Conservation (phyloP, 2,329 filamentous ascomycete genomes). For the Apiospora pterosperma region DNA sequence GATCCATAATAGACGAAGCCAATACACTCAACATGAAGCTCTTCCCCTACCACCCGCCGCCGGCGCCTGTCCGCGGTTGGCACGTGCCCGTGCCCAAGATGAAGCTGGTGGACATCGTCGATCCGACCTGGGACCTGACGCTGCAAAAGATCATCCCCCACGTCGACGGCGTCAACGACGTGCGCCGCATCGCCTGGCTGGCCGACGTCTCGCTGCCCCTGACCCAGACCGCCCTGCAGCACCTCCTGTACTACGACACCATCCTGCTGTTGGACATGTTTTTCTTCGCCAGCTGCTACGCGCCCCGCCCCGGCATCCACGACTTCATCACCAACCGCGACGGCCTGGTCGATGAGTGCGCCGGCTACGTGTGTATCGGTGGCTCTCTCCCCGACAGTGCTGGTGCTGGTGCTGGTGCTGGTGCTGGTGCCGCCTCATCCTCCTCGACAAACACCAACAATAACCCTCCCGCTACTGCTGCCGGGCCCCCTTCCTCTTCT, state of each 20-base stretch:
- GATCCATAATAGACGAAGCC: slow-evolving; percentile 63
- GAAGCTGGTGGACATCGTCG: slow-evolving; percentile 60
- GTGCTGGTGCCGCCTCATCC: background rate
- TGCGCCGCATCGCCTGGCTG: slow-evolving; percentile 79
- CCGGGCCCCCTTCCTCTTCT: background rate
- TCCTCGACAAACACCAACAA: background rate
- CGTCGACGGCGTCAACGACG: slow-evolving; percentile 88
- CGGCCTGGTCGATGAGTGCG: slow-evolving; percentile 81
- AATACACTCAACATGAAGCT: slow-evolving; percentile 97
- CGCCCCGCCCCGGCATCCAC: slow-evolving; percentile 72
- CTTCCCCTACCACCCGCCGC: slow-evolving; percentile 77
- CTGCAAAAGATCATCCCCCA: slow-evolving; percentile 76
- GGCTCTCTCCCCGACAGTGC: slow-evolving; percentile 11
- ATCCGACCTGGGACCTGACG: slow-evolving; percentile 72
- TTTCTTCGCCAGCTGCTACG: slow-evolving; percentile 90
- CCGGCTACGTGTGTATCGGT: slow-evolving; percentile 68
- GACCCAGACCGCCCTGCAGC: slow-evolving; percentile 80
- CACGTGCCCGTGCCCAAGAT: slow-evolving; percentile 82
- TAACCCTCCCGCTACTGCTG: background rate
- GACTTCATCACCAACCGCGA: slow-evolving; percentile 74
- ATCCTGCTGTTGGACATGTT: slow-evolving; percentile 91
- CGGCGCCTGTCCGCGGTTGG: slow-evolving; percentile 77
- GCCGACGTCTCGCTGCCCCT: slow-evolving; percentile 86
- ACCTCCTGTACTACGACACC: slow-evolving; percentile 90
- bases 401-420: background rate